Evolutionary conservation across 352 stramenopile species (phyloP).

Genomic region (Pythium diclinum): DNA sequence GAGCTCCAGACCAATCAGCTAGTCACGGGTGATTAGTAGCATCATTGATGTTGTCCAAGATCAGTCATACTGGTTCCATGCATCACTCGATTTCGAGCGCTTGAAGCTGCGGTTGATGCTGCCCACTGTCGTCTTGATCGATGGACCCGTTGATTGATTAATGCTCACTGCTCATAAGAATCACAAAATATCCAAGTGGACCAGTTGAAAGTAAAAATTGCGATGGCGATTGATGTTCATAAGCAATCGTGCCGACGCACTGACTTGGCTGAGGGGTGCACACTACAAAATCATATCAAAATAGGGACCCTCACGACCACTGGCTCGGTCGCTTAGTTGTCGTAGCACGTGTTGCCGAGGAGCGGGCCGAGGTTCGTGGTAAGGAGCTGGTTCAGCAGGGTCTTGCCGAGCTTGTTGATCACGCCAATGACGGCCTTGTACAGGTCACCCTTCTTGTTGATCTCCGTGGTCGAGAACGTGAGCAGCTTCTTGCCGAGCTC

Average conservation of each 20-base stretch:
- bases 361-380: constrained; percentile 31
- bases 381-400: constrained; percentile 52
- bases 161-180: neutral
- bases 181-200: neutral
- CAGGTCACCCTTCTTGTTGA: constrained; percentile 67
- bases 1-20: neutral
- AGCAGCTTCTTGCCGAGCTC: constrained; percentile 48
- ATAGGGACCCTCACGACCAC: neutral
- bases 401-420: constrained; percentile 39
- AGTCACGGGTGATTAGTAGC: neutral
- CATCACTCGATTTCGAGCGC: neutral
- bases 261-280: neutral
- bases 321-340: constrained; percentile 18
- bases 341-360: constrained; percentile 52
- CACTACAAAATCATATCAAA: constrained; percentile 2
- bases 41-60: neutral
- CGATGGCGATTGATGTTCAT: neutral
- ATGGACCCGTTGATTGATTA: neutral
- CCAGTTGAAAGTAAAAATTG: neutral
- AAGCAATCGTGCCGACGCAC: neutral
- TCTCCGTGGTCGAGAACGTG: constrained; percentile 40
- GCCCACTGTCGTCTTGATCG: neutral
- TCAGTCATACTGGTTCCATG: neutral
- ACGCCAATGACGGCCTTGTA: constrained; percentile 47
- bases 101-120: neutral